These are phyloP conservation scores for Nitzschia sp. DNA, from an alignment of 108 stramenopile genomes.

Conservation along the genomic window DNA sequence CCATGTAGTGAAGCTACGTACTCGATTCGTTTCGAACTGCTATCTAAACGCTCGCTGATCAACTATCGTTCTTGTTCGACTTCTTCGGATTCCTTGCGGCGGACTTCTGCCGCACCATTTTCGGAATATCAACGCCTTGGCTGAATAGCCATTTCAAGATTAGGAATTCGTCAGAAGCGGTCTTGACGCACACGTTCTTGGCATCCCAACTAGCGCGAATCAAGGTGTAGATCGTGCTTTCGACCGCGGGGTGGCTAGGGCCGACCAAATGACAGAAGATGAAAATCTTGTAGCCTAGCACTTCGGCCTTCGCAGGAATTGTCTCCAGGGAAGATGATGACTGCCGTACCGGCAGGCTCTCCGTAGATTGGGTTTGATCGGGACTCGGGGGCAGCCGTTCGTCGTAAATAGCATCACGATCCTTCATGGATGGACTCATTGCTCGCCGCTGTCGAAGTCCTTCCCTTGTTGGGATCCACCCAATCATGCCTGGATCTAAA, in stretches of 20 bases:
- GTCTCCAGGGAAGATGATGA: no score
- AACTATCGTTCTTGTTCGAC: no score
- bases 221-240: slow-evolving; percentile 4
- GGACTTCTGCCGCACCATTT: neutral
- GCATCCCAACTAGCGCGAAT: neutral
- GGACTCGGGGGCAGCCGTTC: neutral
- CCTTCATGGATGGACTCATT: neutral
- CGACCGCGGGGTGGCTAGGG: slow-evolving; percentile 5
- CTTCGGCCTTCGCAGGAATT: no score
- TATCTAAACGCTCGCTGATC: no score
- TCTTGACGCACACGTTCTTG: slow-evolving; percentile 13
- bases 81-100: no score
- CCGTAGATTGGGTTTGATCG: no score
- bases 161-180: slow-evolving; percentile 27
- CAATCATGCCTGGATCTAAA: neutral
- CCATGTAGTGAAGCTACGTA: no score
- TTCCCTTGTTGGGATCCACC: slow-evolving; percentile 7
- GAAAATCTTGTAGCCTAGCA: slow-evolving; percentile 26
- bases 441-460: neutral
- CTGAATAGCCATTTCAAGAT: slow-evolving; percentile 27
- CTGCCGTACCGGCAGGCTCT: no score
- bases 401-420: slow-evolving; percentile 7
- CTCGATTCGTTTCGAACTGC: no score
- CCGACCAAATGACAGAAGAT: slow-evolving; percentile 32
- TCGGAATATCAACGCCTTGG: slow-evolving; percentile 28